Percentiles rank a stretch among this genome's conserved stretches.
Conservation (phyloP, 768 basidiomycete species). For the Boletus rubroflammeus region DNA sequence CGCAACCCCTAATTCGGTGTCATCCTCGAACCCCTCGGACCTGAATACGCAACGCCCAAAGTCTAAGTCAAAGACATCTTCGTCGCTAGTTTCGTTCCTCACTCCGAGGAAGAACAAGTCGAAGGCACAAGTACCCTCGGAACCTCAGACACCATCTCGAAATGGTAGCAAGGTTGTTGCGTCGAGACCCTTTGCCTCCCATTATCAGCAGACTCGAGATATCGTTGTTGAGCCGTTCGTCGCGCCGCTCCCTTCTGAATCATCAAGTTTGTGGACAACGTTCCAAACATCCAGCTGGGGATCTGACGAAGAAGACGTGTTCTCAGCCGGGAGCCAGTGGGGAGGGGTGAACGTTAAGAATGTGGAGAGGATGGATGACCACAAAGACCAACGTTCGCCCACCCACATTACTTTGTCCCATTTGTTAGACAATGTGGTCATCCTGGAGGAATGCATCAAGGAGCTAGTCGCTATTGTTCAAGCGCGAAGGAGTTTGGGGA, state of each 20-base stretch:
- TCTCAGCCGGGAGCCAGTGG: conserved; percentile 46
- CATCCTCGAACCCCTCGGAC: conserved; percentile 29
- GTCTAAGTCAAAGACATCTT: conserved; percentile 49
- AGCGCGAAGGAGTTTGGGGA: conserved; percentile 77
- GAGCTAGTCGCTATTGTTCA: conserved; percentile 85
- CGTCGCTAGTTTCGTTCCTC: conserved; percentile 72
- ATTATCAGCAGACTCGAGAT: conserved; percentile 75
- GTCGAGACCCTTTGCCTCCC: conserved; percentile 78
- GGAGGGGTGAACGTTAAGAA: conserved; percentile 30
- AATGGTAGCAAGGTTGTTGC: conserved; percentile 41
- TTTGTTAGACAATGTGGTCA: conserved; percentile 89
- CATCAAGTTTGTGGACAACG: conserved; percentile 63
- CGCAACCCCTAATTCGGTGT: conserved; percentile 19
- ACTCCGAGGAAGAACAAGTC: conserved; percentile 70
- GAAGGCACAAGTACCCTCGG: conserved; percentile 30
- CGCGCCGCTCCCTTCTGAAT: conserved; percentile 47
- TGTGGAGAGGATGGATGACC: conserved; percentile 15
- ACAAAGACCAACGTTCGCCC: conserved; percentile 31
- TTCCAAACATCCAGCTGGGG: conserved; percentile 49
- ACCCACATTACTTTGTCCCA: conserved; percentile 70
- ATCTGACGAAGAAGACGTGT: conserved; percentile 69
- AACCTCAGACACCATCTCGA: conserved; percentile 47
- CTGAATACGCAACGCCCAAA: conserved; percentile 41
- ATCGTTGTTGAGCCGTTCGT: conserved; percentile 70
- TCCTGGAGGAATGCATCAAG: conserved; percentile 93